Base-by-base conservation (phyloP, 2,329 filamentous ascomycete genomes). In the Ascochyta clinopodiicola region DNA sequence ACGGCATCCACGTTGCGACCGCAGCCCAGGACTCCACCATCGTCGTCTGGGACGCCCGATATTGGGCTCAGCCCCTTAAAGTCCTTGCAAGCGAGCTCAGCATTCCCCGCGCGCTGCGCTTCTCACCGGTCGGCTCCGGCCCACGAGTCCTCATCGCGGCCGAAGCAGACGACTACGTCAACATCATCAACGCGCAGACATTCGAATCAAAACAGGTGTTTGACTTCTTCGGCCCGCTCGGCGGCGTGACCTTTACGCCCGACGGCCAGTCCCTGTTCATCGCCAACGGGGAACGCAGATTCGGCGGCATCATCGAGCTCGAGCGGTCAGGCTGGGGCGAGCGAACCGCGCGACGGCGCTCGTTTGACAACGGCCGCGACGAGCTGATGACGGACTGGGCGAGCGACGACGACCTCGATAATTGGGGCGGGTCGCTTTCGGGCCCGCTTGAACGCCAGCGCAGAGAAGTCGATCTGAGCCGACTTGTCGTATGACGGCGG, bases 191-290 rank as follows among this genome's bases (percentile, higher is more conserved):
- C 61, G 88, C 86, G 0, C 69, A 83, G 65, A 86, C 80, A 0
- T 90, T 87, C 64, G 74, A 79, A 21, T 81, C 81, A n/a, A 86
- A 86, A 71, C 90, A 93, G 73, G 85, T 84, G 0, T 76, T 93
- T 9, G 88, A 90, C 57, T 82, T 92, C 51, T 92, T 93, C 72
- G 89, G 90, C 32, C 88, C 91, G 66, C 85, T 91, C 56, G 89
- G 85, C 7, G 90, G 90, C 17, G 77, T 90, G 4, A 80, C 81
- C 19, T 87, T 92, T 61, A 80, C 87, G 4, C 84, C 88, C 36
- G 86, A 86, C 44, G 90, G 89, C 0, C 82, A 84, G 50, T 84
- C 88, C 51, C 74, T 94, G n/a, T 83, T 86, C 47, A 79, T 91
- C 2, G 82, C 90, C 9, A 90, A 89, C 64, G 84, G 82, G 44